Conservation (phyloP, 2,329 filamentous ascomycete genomes). For the Trichoderma hamatum region DNA sequence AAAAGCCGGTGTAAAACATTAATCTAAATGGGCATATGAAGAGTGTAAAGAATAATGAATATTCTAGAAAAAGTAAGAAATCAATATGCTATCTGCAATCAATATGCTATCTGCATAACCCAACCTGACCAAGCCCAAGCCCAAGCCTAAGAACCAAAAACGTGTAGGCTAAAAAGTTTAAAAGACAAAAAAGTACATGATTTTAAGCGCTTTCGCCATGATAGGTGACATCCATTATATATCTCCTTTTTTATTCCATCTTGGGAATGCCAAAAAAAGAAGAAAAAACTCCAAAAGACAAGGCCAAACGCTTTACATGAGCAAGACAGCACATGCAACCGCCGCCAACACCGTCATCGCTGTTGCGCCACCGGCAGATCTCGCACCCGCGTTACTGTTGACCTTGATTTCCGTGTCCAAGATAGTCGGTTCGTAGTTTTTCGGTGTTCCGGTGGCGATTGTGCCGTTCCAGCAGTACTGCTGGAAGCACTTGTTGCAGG, state of each 20-base stretch:
- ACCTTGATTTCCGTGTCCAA: conserved; percentile 35
- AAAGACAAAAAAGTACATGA: neutral
- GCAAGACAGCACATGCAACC: conserved; percentile 32
- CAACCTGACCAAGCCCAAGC: neutral
- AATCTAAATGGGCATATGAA: neutral
- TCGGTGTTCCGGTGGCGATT: conserved; percentile 41
- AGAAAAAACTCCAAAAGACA: neutral
- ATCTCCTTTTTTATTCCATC: neutral
- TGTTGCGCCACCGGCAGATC: conserved; percentile 29
- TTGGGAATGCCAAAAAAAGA: neutral
- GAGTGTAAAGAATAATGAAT: neutral
- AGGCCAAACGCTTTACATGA: conserved; percentile 14
- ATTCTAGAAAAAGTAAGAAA: neutral
- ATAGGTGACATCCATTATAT: neutral
- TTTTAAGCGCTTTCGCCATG: conserved; percentile 18
- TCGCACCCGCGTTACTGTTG: conserved; percentile 32
- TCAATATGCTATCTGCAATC: neutral
- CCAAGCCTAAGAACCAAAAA: neutral
- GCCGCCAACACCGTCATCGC: conserved; percentile 30
- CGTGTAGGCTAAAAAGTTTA: neutral
- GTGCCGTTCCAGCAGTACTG: conserved; percentile 95
- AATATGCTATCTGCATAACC: neutral
- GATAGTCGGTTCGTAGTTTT: conserved; percentile 37
- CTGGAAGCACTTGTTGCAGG: conserved; percentile 76
- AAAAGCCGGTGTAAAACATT: neutral